Evolutionary conservation across 345 rosid species (phyloP), one percentile per base, ranked within the genome.

Genomic region (Citrus unshiu): DNA sequence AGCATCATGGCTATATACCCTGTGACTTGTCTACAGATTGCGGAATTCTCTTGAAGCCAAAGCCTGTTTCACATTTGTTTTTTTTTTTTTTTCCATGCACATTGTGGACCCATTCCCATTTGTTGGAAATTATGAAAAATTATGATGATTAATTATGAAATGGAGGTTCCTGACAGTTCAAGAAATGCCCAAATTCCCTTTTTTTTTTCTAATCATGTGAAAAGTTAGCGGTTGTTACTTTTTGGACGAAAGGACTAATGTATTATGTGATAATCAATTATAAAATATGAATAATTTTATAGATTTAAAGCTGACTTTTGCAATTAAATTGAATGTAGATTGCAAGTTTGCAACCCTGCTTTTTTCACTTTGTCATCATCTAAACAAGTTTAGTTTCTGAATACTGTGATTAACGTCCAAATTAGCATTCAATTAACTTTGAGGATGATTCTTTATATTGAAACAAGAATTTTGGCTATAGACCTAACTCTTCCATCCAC

Each of bases 41-140:
- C 51, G 0, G 18, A 46, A 46, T 46, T 46, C 51, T 81, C 89
- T 80, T 85, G 72, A 83, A 84, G 81, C 80, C n/a, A 80, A 88
- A 88, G 85, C 80, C 77, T 84, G 58, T 70, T 83, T 63, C 19
- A 46, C 18, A 3, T 4, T 12, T 40, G 2, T 9, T 16, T 3
- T 5, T 22, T 21, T 9, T 3, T n/a, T 35, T 70, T 51, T 34
- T 34, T 0, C 35, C 10, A n/a, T 37, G n/a, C 68, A 18, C 22
- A 35, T 61, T 54, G 64, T 58, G 70, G 82, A 70, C 40, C 85
- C 69, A 46, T 46, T 32, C n/a, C 29, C 7, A 16, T 7, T 2
- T 16, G n/a, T 43, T 62, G 29, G 13, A 8, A 74, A 29, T 73
- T 21, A 75, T 78, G 77, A 64, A 62, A 21, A 25, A 69, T 54